Base-by-base conservation (phyloP, 2,329 filamentous ascomycete genomes). In the Neoarthrinium moseri region DNA sequence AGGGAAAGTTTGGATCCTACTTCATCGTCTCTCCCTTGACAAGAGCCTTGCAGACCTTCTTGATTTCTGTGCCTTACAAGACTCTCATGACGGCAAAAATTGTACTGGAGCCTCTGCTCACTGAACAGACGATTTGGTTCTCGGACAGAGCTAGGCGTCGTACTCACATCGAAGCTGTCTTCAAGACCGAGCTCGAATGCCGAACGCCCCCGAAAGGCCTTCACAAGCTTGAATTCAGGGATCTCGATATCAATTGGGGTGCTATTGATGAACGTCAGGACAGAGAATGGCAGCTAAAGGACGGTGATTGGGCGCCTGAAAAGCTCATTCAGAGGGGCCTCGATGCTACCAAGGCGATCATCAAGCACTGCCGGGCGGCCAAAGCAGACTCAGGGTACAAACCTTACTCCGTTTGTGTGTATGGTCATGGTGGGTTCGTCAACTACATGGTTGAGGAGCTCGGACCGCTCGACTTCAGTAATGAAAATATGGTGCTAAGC, bases 401-500 rank as follows among this genome's bases (percentile, higher is more conserved):
- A 4, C 30, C 24, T 13, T 33, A 33, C 32, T 18, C 22, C 1
- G 4, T 49, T 15, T 35, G 37, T 17, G 42, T 49, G 7, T 44
- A 45, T 30, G 47, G 47, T 11, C 47, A 49, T 20, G 47, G 47
- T 4, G 47, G 47, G 11, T 49, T 49, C 24, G 32, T 46, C 43
- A 49, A 49, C 37, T 49, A 22, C 32, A 27, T 46, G 24, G 22
- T 30, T 3, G 21, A 42, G 5, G 22, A 45, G 18, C 8, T 49
- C 15, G 43, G 42, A 4, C n/a, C 37, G 4, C 21, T 22, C n/a
- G 18, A 40, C 22, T 13, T 30, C 10, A 17, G 6, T 13, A 12
- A 10, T 5, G 15, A 34, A 7, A 57, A 38, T 13, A 48, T 48
- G 10, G 47, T 38, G 12, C 48, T 53, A 32, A 54, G 50, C 5